Percentiles rank a stretch among this genome's conserved stretches.
Conservation (phyloP, 345 rosid genomes). For the Dipteronia dyeriana region DNA sequence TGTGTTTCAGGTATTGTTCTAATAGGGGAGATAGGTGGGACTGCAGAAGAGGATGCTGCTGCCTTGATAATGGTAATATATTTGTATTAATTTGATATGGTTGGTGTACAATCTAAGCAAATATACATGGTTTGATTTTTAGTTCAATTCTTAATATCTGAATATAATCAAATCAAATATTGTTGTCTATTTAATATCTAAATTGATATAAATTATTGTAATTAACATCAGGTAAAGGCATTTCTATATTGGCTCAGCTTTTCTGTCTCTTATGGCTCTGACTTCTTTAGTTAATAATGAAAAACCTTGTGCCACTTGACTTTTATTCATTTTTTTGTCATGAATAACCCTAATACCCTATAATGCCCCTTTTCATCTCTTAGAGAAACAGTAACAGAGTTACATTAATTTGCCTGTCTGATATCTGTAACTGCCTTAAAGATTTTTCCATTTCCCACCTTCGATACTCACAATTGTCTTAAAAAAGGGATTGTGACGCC, state of each 20-base stretch:
- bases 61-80: slow-evolving; percentile 68
- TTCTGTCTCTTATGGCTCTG: not conserved
- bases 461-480: not conserved
- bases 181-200: not conserved
- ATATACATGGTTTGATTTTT: not conserved
- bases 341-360: too few species aligned
- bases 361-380: not conserved
- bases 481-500: too few species aligned
- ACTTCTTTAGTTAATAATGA: not conserved
- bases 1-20: slow-evolving; percentile 68
- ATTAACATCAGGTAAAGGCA: not conserved
- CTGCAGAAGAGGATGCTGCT: slow-evolving; percentile 99
- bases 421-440: not conserved
- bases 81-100: not conserved
- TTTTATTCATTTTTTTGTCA: not conserved
- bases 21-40: slow-evolving; percentile 97
- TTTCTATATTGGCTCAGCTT: not conserved
- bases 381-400: not conserved
- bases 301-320: not conserved
- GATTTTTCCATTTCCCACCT: not conserved
- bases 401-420: not conserved
- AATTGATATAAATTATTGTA: not conserved
- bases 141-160: not conserved
- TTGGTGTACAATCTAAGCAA: not conserved
- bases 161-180: not conserved